Evolutionary conservation across 1,139 yeast species (phyloP), one percentile per base, ranked within the genome.

Genomic region (Suhomyces bolitotheri): DNA sequence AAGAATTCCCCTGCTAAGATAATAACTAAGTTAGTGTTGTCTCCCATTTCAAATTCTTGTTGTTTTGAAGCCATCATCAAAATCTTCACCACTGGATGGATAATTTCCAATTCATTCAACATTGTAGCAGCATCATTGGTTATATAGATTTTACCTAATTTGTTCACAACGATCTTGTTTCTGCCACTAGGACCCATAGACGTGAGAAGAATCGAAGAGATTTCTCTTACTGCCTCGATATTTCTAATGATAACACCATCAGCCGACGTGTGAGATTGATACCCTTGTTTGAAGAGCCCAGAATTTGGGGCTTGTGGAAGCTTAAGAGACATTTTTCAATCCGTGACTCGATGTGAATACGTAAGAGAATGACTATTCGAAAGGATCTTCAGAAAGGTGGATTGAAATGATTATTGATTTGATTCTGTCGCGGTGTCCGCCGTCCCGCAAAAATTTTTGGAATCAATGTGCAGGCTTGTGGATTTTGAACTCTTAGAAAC

Each of bases 151-250:
- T 82, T 89, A 40, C 90, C 90, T 49, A 86, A 58, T 42, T 66
- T 62, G 65, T 92, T 92, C 39, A 90, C 96, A 53, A 92, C 83
- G 59, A 94, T 89, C 74, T 92, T 92, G 64, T 90, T 92, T 54
- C 97, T 78, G 34, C 98, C 98, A 63, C 95, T 86, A 41, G 98
- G 98, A 5, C 98, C 98, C 73, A 92, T 86, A 7, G 97, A 88
- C 4, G 97, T 89, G 44, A 90, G 76, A 46, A 94, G 86, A 78
- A 92, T 89, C 37, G 82, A 78, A 41, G 96, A 80, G 61, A 94
- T 86, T 61, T 92, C 97, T 53, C 96, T 78, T 37, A 94, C 92
- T 2, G 98, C 98, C 51, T 85, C 87, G 49, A 92, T 88, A 58
- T 94, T 92, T 56, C 96, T 78, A 50, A 78, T 76, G 40, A 92